phyloP scores from a whole-genome alignment of 2,329 filamentous ascomycete species.

The Alternaria postmessia region DNA sequence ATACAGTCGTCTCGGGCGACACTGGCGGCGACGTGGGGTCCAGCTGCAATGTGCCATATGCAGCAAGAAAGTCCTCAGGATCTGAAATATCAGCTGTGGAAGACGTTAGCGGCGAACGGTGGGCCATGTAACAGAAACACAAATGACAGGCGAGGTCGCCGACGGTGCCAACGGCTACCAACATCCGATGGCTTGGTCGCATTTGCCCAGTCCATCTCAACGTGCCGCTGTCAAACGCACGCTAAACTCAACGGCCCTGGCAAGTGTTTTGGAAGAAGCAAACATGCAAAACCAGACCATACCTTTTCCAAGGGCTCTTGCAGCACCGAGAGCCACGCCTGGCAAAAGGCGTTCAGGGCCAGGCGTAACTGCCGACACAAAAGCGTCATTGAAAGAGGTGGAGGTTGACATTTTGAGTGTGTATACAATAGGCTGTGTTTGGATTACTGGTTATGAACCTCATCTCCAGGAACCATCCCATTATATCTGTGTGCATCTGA shows the following conservation, averaged over 20 bases:
- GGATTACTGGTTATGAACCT: neutral
- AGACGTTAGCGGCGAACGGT: neutral
- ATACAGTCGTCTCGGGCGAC: constrained; percentile 36
- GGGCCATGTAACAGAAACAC: constrained; percentile 2
- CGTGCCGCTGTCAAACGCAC: constrained; percentile 4
- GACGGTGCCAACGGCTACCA: constrained; percentile 8
- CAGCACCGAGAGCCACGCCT: constrained; percentile 33
- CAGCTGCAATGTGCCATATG: constrained; percentile 26
- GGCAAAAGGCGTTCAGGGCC: constrained; percentile 24
- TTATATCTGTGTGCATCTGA: neutral
- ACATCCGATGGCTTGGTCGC: neutral
- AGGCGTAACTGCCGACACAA: neutral
- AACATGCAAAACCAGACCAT: constrained; percentile 9
- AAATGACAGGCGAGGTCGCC: neutral
- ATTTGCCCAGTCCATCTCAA: neutral
- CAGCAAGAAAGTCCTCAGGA: constrained; percentile 21
- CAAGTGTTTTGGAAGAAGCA: constrained; percentile 7
- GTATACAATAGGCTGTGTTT: neutral
- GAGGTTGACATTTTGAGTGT: constrained; percentile 4
- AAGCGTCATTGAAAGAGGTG: constrained; percentile 16
- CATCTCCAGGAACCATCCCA: neutral
- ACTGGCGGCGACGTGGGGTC: constrained; percentile 23
- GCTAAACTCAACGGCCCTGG: constrained; percentile 10
- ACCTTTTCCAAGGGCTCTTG: constrained; percentile 26
- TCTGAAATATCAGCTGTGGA: constrained; percentile 2